Percentiles rank a stretch among this genome's conserved stretches.
phyloP scores from a whole-genome alignment of 2,329 filamentous ascomycete species.

The Cadophora gregata region DNA sequence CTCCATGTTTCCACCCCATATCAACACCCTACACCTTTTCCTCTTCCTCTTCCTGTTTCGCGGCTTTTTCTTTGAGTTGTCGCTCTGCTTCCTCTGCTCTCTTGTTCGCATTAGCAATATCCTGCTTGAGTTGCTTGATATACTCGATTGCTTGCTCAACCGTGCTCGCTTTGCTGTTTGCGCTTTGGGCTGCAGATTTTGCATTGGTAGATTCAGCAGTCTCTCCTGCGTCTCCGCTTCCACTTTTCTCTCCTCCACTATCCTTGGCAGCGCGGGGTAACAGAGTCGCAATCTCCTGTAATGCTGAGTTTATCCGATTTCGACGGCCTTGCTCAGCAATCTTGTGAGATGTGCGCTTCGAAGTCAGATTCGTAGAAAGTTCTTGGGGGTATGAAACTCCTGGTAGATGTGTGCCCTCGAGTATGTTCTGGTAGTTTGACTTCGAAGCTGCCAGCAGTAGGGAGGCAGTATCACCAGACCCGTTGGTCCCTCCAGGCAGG shows the following conservation, averaged over 20 bases:
- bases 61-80: conserved; percentile 29
- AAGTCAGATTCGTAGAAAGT: conserved; percentile 90
- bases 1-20: not conserved
- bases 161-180: conserved; percentile 92
- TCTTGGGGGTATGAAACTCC: conserved; percentile 91
- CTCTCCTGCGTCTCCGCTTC: conserved; percentile 51
- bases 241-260: conserved; percentile 45
- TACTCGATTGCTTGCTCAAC: conserved; percentile 98
- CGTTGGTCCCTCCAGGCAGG: conserved; percentile 66
- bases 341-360: conserved; percentile 97
- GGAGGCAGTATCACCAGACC: conserved; percentile 66
- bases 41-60: conserved; percentile 10
- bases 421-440: conserved; percentile 96
- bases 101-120: conserved; percentile 68
- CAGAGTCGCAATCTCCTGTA: conserved; percentile 88
- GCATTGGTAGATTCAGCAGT: conserved; percentile 54
- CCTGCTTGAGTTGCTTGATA: conserved; percentile 82
- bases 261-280: conserved; percentile 65
- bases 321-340: conserved; percentile 95
- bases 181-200: conserved; percentile 54
- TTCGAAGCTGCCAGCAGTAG: conserved; percentile 82
- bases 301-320: conserved; percentile 92
- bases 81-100: conserved; percentile 54
- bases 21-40: too few relatives aligned
- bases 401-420: conserved; percentile 90